Evolutionary conservation across 768 basidiomycete species (phyloP).

Genomic region (Podaxis rugospora): DNA sequence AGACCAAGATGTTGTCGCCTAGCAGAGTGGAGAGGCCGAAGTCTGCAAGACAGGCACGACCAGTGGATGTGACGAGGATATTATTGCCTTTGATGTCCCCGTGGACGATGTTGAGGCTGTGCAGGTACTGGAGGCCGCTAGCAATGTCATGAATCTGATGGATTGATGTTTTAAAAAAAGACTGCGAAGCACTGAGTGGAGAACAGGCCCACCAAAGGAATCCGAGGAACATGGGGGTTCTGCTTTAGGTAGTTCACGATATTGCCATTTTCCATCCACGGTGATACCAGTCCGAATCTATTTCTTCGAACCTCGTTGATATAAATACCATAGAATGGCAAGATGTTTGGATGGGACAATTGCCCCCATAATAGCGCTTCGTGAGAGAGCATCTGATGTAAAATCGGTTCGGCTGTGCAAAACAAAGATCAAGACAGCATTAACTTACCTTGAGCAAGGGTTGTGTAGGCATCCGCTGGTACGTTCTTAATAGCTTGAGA

Average conservation of each 20-base stretch:
- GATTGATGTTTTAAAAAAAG: background rate
- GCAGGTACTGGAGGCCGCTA: conserved; percentile 12
- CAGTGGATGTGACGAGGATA: conserved; percentile 10
- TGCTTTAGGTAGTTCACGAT: conserved; percentile 11
- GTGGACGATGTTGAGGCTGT: conserved; percentile 11
- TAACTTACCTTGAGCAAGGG: conserved; percentile 20
- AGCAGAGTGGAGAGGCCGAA: conserved; percentile 13
- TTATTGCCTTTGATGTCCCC: conserved; percentile 14
- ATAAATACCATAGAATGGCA: conserved; percentile 17
- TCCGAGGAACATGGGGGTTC: conserved; percentile 3
- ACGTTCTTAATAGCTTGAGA: conserved; percentile 23
- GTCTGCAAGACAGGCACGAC: conserved; percentile 13
- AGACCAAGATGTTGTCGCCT: conserved; percentile 13
- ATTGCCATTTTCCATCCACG: conserved; percentile 18
- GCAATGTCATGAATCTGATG: conserved; percentile 13
- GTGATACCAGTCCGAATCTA: conserved; percentile 13
- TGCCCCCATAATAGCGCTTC: conserved; percentile 17
- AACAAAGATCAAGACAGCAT: background rate
- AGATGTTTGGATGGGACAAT: conserved; percentile 14
- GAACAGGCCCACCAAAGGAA: conserved; percentile 7
- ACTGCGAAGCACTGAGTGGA: too few relatives aligned
- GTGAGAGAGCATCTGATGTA: conserved; percentile 7
- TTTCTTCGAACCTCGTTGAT: conserved; percentile 2
- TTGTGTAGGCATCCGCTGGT: conserved; percentile 18
- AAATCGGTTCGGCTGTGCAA: background rate